These are phyloP conservation scores for Trypanosoma scelopori DNA, from an alignment of 208 protist species.

Conservation along the genomic window DNA sequence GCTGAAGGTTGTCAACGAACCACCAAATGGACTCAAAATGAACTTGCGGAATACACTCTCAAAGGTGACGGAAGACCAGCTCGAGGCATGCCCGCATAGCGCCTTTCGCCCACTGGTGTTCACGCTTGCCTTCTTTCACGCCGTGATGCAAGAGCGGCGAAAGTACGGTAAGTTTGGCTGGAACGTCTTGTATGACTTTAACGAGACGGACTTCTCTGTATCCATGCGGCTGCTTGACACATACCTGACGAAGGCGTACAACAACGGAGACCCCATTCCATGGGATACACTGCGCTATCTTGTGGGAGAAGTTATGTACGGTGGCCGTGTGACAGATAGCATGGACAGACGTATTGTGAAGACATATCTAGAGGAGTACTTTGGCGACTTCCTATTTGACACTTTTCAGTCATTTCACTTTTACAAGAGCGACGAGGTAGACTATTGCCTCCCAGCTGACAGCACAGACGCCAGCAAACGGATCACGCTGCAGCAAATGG, in stretches of 20 bases:
- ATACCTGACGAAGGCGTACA: slow-evolving; percentile 97
- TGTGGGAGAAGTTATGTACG: slow-evolving; percentile 99
- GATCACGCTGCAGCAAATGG: slow-evolving; percentile 86
- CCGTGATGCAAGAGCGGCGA: slow-evolving; percentile 97
- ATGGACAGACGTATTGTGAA: slow-evolving; percentile 98
- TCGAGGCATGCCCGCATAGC: slow-evolving; percentile 93
- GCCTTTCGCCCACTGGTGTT: slow-evolving; percentile 98
- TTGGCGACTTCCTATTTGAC: slow-evolving; percentile 99
- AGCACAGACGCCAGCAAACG: slow-evolving; percentile 65
- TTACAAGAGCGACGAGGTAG: slow-evolving; percentile 85
- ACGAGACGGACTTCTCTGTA: slow-evolving; percentile 98
- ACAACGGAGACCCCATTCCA: slow-evolving; percentile 94
- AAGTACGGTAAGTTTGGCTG: slow-evolving; percentile 99
- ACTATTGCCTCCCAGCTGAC: slow-evolving; percentile 92
- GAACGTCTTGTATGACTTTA: slow-evolving; percentile 99
- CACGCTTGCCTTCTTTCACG: slow-evolving; percentile 98
- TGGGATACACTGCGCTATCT: slow-evolving; percentile 99
- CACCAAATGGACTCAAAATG: slow-evolving; percentile 98
- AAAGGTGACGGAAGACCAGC: slow-evolving; percentile 95
- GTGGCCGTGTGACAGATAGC: slow-evolving; percentile 97
- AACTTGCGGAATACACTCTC: slow-evolving; percentile 98
- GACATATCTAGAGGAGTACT: slow-evolving; percentile 99
- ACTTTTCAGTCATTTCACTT: slow-evolving; percentile 98
- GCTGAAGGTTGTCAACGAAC: slow-evolving; percentile 98
- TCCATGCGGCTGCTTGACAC: slow-evolving; percentile 96